Base-by-base conservation (phyloP, 2,329 filamentous ascomycete species). In the Hypoxylon rubiginosum region DNA sequence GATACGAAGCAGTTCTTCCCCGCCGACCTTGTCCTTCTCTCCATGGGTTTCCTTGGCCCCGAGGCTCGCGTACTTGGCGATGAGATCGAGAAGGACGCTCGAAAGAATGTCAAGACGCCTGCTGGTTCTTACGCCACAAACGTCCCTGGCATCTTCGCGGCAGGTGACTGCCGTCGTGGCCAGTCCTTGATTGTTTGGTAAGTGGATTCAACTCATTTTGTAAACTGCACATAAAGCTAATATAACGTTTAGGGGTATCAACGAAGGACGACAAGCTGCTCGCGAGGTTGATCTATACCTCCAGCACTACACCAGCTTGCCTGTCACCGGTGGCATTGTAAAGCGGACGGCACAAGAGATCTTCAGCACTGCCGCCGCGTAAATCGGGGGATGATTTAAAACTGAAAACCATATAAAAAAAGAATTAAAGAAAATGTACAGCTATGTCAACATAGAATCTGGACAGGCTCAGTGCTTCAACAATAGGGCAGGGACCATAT, bases 121-220 rank as follows among this genome's bases (percentile, higher is more conserved):
- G 86, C 91, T 57, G 94, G 94, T 72, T 91, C 94, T 77, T 97
- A 97, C 82, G 87, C 87, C 75, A 97, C 95, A 76, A 97, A 95
- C 78, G 80, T 97, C 24, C 86, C 92, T 15, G 95, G 94, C 69
- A 90, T 97, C 56, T 97, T 97, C 79, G 94, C 95, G 66, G 95
- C 95, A 67, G 95, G 95, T 82, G 95, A 98, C 81, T 97, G 95
- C 81, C 92, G 94, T 67, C 91, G 95, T 76, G 95, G 95, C 61
- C 95, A 98, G 83, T 97, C 93, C 60, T 85, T 98, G 63, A 97
- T 98, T 81, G 94, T 98, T 71, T 98, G 94, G 93, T 92, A 86
- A 86, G 89, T 85, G 24, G 5, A 46, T 13, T 45, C 17, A 17
- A 0, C 10, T 53, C 24, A 2, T 3, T 11, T 2, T 15, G 54